phyloP scores from a whole-genome alignment of 2,329 filamentous ascomycete species.

The Colletotrichum horii region DNA sequence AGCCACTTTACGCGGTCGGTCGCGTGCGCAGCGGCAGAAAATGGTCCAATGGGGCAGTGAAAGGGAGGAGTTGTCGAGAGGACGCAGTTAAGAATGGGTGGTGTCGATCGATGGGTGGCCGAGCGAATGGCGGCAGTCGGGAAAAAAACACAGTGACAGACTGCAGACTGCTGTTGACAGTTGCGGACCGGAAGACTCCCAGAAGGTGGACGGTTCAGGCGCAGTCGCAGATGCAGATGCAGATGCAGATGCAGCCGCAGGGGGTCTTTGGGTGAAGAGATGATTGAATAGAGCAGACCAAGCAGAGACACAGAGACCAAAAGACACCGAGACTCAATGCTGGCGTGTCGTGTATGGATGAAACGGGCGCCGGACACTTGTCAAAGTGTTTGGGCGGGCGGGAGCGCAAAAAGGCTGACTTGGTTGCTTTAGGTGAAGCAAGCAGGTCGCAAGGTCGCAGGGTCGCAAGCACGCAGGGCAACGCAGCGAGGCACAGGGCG shows the following conservation, averaged over 20 bases:
- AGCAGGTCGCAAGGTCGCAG: neutral
- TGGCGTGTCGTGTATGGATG: conserved; percentile 10
- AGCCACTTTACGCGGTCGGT: conserved; percentile 22
- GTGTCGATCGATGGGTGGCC: neutral
- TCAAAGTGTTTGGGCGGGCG: neutral
- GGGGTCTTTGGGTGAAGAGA: neutral
- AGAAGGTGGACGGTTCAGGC: neutral
- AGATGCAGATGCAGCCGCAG: neutral
- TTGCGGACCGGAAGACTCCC: neutral
- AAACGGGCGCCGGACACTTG: conserved; percentile 13
- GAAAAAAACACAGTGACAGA: neutral
- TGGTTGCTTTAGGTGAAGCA: neutral
- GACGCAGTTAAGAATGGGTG: neutral
- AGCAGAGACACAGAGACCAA: neutral
- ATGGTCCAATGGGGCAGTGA: conserved; percentile 2
- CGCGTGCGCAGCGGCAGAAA: conserved; percentile 15
- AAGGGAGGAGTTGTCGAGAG: neutral
- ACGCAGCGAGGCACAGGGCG: neutral
- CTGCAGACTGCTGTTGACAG: neutral
- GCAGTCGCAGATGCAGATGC: neutral
- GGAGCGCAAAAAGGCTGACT: neutral
- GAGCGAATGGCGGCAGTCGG: neutral
- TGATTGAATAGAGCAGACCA: neutral
- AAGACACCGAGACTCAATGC: neutral
- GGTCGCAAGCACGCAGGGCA: neutral